Conservation (phyloP, 306 rosid species). For the Notholithocarpus densiflorus region DNA sequence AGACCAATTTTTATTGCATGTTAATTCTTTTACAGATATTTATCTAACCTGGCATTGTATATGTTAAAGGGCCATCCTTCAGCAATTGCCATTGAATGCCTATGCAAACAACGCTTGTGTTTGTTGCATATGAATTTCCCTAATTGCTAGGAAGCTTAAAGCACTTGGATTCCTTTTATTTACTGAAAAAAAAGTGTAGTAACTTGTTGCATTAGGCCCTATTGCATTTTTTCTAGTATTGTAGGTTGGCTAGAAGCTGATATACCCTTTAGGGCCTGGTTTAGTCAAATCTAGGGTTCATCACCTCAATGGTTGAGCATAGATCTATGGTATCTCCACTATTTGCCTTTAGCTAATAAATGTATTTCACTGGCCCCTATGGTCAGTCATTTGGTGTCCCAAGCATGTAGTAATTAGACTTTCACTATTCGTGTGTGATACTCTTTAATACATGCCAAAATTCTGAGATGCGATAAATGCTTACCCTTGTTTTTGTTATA, state of each 20-base stretch:
- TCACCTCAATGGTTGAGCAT: not conserved
- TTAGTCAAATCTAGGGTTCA: not conserved
- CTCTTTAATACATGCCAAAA: not conserved
- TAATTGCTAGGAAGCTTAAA: not conserved
- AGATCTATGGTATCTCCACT: not conserved
- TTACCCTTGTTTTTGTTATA: slow-evolving; percentile 25
- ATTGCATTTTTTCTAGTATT: not conserved
- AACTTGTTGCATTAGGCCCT: not conserved
- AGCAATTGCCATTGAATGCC: not conserved
- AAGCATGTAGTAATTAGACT: not conserved
- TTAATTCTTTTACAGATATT: not conserved
- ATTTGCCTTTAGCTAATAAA: not conserved
- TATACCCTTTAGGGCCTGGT: not conserved
- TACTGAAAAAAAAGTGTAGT: not conserved
- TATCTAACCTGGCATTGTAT: not conserved
- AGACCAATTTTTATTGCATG: not conserved
- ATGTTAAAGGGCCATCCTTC: not conserved
- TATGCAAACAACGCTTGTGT: not conserved
- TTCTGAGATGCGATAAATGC: not conserved
- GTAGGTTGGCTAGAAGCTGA: not conserved
- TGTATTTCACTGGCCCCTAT: not conserved
- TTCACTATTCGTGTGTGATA: not conserved
- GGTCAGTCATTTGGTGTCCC: not conserved
- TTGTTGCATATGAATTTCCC: not conserved
- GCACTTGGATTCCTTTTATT: not conserved